Percentiles rank a stretch among this genome's conserved stretches.
These are phyloP conservation scores for Escovopsis sp. DNA, from an alignment of 2,329 filamentous ascomycete species.

Conservation along the genomic window DNA sequence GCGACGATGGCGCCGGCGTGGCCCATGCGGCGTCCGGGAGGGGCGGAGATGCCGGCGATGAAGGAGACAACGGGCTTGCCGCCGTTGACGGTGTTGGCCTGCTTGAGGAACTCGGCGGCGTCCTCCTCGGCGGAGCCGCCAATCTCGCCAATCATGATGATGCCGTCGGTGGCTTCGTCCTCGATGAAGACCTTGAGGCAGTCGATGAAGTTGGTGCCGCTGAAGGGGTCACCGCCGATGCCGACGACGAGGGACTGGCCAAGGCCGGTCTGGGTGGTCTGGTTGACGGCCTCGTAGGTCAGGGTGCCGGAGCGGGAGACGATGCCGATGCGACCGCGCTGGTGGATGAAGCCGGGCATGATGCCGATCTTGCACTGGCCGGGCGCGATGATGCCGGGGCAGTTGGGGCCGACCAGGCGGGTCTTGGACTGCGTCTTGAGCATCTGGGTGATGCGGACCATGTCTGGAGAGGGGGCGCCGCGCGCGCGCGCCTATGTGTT, in stretches of 20 bases:
- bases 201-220: constrained; percentile 99
- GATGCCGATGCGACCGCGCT: constrained; percentile 96
- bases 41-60: constrained; percentile 95
- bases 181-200: constrained; percentile 93
- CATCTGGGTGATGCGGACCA: constrained; percentile 97
- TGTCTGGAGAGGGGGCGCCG: constrained; percentile 44
- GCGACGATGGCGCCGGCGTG: constrained; percentile 97
- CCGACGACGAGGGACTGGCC: constrained; percentile 97
- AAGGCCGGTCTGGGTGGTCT: constrained; percentile 92
- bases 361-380: constrained; percentile 99
- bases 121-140: constrained; percentile 96
- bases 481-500: background rate
- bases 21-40: constrained; percentile 92
- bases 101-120: constrained; percentile 87
- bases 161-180: constrained; percentile 92
- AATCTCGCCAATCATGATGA: constrained; percentile 99
- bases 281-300: constrained; percentile 99
- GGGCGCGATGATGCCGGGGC: constrained; percentile 86
- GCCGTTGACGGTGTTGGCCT: constrained; percentile 72
- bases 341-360: constrained; percentile 99
- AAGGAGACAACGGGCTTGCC: constrained; percentile 94
- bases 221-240: constrained; percentile 97
- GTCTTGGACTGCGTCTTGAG: constrained; percentile 97
- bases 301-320: constrained; percentile 96
- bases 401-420: constrained; percentile 92